phyloP scores from a whole-genome alignment of 1,139 yeast genomes.

The Blastobotrys elegans region DNA sequence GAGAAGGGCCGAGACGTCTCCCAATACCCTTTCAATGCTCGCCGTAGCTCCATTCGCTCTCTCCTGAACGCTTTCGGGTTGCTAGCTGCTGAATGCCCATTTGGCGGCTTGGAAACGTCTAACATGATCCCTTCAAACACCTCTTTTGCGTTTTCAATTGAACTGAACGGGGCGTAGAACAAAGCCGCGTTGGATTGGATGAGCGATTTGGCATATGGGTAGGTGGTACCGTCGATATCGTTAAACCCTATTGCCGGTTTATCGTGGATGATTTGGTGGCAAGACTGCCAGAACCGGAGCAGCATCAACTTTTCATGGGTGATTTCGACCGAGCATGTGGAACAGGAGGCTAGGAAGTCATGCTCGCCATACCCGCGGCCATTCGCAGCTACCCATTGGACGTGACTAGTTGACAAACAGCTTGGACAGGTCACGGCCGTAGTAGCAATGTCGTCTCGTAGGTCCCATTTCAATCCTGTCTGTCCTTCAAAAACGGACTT shows the following conservation, averaged over 20 bases:
- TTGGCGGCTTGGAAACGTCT: not conserved
- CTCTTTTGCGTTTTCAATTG: constrained; percentile 4
- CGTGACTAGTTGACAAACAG: no score
- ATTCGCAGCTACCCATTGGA: not conserved
- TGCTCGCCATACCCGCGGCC: constrained; percentile 8
- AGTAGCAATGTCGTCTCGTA: constrained; percentile 12
- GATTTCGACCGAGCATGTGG: constrained; percentile 10
- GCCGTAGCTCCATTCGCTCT: constrained; percentile 14
- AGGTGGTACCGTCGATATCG: no score
- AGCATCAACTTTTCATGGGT: constrained; percentile 2
- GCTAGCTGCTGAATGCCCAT: constrained; percentile 4
- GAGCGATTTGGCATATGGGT: no score
- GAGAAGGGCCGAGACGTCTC: constrained; percentile 18
- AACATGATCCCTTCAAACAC: not conserved
- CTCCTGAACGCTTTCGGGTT: constrained; percentile 3
- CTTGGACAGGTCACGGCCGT: constrained; percentile 2
- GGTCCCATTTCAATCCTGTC: not conserved
- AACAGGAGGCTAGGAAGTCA: constrained; percentile 9
- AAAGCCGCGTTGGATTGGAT: constrained; percentile 18
- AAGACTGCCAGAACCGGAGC: no score
- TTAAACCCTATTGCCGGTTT: no score
- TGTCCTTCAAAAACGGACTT: constrained; percentile 15
- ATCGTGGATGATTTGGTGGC: no score
- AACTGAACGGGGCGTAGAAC: not conserved
- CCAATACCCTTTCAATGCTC: constrained; percentile 25